Evolutionary conservation across 1,284 basidiomycete genomes (phyloP).

Genomic region (Apiotrichum sp.): DNA sequence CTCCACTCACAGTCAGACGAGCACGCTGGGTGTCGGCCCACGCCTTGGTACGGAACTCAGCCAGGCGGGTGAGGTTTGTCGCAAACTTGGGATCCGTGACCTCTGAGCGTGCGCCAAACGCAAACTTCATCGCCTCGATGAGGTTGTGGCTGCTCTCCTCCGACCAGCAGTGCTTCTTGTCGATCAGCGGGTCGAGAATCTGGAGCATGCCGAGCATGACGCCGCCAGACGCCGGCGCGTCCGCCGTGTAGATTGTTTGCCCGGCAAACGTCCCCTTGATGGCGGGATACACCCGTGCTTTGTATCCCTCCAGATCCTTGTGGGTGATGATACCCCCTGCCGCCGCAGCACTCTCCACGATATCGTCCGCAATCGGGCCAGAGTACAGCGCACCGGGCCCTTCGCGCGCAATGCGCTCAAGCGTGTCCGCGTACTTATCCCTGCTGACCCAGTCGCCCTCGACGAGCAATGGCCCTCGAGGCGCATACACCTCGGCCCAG

Average conservation of each 20-base stretch:
- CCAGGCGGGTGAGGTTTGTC: slow-evolving; percentile 51
- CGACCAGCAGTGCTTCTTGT: slow-evolving; percentile 2
- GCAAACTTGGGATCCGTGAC: slow-evolving; percentile 67
- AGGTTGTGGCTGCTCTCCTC: slow-evolving; percentile 43
- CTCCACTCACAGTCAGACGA: slow-evolving; percentile 22
- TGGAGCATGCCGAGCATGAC: slow-evolving; percentile 43
- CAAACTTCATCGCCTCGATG: slow-evolving; percentile 51
- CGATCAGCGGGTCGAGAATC: slow-evolving; percentile 29
- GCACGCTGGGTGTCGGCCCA: slow-evolving; percentile 59
- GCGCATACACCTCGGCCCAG: slow-evolving; percentile 75
- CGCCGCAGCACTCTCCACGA: slow-evolving; percentile 30
- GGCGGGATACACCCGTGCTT: slow-evolving; percentile 64
- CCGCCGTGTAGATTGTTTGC: slow-evolving; percentile 73
- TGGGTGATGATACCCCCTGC: slow-evolving; percentile 41
- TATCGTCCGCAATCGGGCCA: slow-evolving; percentile 42
- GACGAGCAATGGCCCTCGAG: slow-evolving; percentile 61
- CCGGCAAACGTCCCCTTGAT: slow-evolving; percentile 68
- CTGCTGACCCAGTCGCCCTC: slow-evolving; percentile 69
- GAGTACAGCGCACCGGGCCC: slow-evolving; percentile 43
- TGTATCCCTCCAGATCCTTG: slow-evolving; percentile 52
- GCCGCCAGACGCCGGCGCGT: slow-evolving; percentile 59
- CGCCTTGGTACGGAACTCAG: slow-evolving; percentile 63
- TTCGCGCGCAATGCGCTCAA: slow-evolving; percentile 38
- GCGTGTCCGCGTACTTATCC: slow-evolving; percentile 50
- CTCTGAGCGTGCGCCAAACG: slow-evolving; percentile 57